Evolutionary conservation across 441 rosid genomes (phyloP).

Genomic region (Erodium chrysanthum): DNA sequence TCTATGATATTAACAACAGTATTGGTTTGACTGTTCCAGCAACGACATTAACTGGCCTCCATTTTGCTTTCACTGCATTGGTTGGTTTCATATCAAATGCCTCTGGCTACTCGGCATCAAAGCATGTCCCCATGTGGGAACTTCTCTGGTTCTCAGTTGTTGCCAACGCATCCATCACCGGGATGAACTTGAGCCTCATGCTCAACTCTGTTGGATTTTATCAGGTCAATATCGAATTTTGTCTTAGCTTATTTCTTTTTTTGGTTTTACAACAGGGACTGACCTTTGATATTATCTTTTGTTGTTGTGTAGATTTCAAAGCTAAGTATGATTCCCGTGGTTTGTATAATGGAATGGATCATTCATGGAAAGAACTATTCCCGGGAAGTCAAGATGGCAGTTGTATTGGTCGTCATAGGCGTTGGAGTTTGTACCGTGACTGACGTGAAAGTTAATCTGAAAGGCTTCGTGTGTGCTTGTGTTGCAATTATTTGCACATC

Average conservation of each 20-base stretch:
- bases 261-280: not conserved
- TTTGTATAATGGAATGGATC: constrained; percentile 26
- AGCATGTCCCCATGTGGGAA: constrained; percentile 27
- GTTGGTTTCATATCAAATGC: constrained; percentile 27
- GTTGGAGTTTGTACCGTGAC: constrained; percentile 12
- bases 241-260: not conserved
- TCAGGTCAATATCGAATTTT: constrained; percentile 14
- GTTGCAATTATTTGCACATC: constrained; percentile 23
- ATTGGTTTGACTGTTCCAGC: constrained; percentile 17
- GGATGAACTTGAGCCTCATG: constrained; percentile 28
- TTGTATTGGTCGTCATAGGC: constrained; percentile 23
- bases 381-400: constrained; percentile 24
- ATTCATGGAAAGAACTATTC: constrained; percentile 22
- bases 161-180: constrained; percentile 24
- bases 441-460: constrained; percentile 23
- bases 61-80: constrained; percentile 25
- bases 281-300: not conserved
- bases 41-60: constrained; percentile 24
- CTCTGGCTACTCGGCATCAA: constrained; percentile 26
- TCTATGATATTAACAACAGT: too few relatives aligned
- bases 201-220: constrained; percentile 27
- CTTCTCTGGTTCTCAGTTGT: constrained; percentile 27
- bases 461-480: constrained; percentile 27
- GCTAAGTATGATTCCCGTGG: constrained; percentile 28
- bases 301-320: constrained; percentile 23